Percentiles rank a stretch among this genome's conserved stretches.
Conservation (phyloP, 345 rosid genomes). For the Nasturtium officinale region DNA sequence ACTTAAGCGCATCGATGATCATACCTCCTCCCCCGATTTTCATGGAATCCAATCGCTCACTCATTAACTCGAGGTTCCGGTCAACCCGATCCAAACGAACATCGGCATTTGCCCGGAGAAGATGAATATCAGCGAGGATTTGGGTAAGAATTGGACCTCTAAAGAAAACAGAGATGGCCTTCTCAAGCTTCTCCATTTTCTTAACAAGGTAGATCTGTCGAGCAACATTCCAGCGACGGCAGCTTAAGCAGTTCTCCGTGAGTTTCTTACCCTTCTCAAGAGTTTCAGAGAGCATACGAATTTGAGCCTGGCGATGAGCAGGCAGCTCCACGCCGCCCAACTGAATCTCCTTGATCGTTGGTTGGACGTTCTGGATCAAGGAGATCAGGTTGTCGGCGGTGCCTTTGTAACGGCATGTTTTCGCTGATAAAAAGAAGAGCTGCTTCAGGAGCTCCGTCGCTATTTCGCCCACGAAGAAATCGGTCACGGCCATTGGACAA, state of each 20-base stretch:
- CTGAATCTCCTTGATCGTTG: slow-evolving; percentile 66
- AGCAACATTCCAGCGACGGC: slow-evolving; percentile 69
- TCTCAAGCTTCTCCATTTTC: slow-evolving; percentile 77
- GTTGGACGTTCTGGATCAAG: slow-evolving; percentile 44
- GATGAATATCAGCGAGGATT: slow-evolving; percentile 71
- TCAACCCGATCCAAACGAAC: slow-evolving; percentile 64
- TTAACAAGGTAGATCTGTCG: slow-evolving; percentile 50
- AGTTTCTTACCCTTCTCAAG: slow-evolving; percentile 57
- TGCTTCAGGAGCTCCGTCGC: slow-evolving; percentile 59
- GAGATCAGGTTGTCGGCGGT: slow-evolving; percentile 48
- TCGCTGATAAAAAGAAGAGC: slow-evolving; percentile 46
- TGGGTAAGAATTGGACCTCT: slow-evolving; percentile 50
- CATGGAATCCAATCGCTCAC: slow-evolving; percentile 59
- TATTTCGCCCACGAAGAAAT: slow-evolving; percentile 71
- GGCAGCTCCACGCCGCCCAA: slow-evolving; percentile 82
- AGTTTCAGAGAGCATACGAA: slow-evolving; percentile 52
- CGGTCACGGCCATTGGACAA: slow-evolving; percentile 55
- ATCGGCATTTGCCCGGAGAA: slow-evolving; percentile 45
- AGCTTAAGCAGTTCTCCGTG: slow-evolving; percentile 44
- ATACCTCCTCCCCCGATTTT: slow-evolving; percentile 67
- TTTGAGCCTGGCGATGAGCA: slow-evolving; percentile 63
- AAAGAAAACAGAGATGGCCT: slow-evolving; percentile 48
- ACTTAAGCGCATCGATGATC: slow-evolving; percentile 60
- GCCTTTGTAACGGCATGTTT: slow-evolving; percentile 50
- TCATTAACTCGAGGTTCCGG: slow-evolving; percentile 46